phyloP scores from a whole-genome alignment of 1,284 basidiomycete genomes.

The Trichosporon inkin region DNA sequence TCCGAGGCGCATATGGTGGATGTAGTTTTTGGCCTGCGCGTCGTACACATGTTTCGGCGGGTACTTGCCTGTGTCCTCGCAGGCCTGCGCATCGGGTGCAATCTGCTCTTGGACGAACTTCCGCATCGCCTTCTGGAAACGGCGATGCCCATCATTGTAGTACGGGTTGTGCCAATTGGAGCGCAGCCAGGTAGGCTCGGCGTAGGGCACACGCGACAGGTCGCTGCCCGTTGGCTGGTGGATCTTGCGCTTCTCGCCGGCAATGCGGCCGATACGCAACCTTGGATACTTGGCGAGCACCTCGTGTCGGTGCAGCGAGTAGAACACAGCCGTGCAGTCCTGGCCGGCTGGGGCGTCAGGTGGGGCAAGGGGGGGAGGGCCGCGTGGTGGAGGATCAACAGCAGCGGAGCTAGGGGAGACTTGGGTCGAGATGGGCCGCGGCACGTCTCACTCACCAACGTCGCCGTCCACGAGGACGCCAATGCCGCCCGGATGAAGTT shows the following conservation, averaged over 20 bases:
- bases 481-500: constrained; percentile 75
- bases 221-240: constrained; percentile 61
- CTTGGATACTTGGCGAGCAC: constrained; percentile 67
- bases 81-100: constrained; percentile 56
- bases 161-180: constrained; percentile 79
- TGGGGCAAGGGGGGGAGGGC: too few species aligned
- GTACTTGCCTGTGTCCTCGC: constrained; percentile 72
- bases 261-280: constrained; percentile 65
- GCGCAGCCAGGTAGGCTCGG: constrained; percentile 75
- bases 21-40: constrained; percentile 55
- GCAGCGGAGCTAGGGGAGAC: too few species aligned
- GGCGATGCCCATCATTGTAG: constrained; percentile 62
- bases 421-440: too few species aligned
- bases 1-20: constrained; percentile 87
- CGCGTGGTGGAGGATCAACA: too few species aligned
- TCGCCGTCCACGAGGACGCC: constrained; percentile 71
- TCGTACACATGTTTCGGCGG: constrained; percentile 49
- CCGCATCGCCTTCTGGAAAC: constrained; percentile 52
- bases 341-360: too few species aligned
- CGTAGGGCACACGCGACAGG: constrained; percentile 64
- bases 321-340: constrained; percentile 81
- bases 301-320: constrained; percentile 72
- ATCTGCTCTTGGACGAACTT: constrained; percentile 58
- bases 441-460: too few species aligned
- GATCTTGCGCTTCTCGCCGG: constrained; percentile 59